Conservation (phyloP, 139 green algal species). For the Haematococcus sp. region DNA sequence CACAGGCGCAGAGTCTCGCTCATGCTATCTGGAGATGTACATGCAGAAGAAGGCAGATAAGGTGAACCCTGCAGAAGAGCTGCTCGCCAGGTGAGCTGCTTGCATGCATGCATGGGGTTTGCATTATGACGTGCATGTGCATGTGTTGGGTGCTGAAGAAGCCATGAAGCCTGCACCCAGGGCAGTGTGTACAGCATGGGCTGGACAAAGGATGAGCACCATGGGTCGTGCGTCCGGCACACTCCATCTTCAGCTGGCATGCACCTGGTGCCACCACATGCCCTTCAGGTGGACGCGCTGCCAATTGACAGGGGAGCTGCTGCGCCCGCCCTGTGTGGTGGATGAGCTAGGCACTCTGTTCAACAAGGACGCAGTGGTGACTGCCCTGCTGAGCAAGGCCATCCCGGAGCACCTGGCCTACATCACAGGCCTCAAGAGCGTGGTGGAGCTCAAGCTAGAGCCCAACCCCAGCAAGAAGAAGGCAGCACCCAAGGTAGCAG, state of each 20-base stretch:
- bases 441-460: conserved; percentile 66
- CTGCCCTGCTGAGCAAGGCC: conserved; percentile 65
- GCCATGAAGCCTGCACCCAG: background rate
- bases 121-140: background rate
- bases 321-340: conserved; percentile 66
- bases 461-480: conserved; percentile 7
- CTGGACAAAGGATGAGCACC: background rate
- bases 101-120: background rate
- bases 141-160: background rate
- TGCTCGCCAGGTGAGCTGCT: conserved; percentile 39
- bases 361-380: conserved; percentile 64
- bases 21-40: conserved; percentile 92
- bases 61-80: conserved; percentile 71
- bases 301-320: conserved; percentile 63
- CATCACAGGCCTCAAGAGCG: conserved; percentile 67
- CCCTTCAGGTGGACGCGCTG: conserved; percentile 69
- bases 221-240: too few species aligned
- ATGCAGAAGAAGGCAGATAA: conserved; percentile 70
- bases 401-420: conserved; percentile 63
- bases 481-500: conserved; percentile 10
- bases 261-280: too few species aligned
- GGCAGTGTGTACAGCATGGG: background rate
- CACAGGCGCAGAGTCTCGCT: conserved; percentile 83
- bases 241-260: too few species aligned
- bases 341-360: conserved; percentile 78